Evolutionary conservation across 805 yeast genomes (phyloP).

Genomic region (Brettanomyces custersianus): DNA sequence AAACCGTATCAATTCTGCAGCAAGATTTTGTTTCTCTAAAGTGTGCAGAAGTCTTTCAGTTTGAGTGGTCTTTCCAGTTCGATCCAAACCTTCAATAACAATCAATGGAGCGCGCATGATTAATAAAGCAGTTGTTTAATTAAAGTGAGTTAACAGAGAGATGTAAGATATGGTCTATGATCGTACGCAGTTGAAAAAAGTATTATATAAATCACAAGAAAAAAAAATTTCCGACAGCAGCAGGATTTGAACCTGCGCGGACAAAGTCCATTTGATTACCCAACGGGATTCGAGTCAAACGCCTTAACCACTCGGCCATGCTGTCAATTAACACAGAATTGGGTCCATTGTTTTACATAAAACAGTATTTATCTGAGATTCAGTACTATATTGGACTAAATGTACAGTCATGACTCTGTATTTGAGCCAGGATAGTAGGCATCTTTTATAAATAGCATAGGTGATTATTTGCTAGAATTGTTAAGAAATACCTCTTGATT

Average conservation of each 20-base stretch:
- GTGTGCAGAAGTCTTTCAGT: constrained; percentile 31
- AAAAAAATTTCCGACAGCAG: constrained; percentile 40
- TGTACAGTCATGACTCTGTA: no score
- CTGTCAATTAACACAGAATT: constrained; percentile 17
- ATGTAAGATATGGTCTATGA: no score
- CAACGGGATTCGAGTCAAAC: constrained; percentile 26
- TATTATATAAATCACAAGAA: neutral
- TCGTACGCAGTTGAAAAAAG: neutral
- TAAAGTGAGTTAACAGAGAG: no score
- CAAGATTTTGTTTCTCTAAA: constrained; percentile 20
- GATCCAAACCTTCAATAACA: constrained; percentile 84
- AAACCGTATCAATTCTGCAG: constrained; percentile 55
- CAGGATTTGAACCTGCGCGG: constrained; percentile 62
- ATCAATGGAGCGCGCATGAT: constrained; percentile 59
- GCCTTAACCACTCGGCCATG: constrained; percentile 35
- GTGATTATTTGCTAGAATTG: no score
- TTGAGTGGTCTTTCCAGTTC: constrained; percentile 94
- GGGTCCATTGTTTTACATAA: no score
- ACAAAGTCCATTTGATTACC: constrained; percentile 42
- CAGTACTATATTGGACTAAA: no score
- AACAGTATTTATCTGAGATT: no score
- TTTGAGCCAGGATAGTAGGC: no score
- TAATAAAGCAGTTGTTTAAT: no score
- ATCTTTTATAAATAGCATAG: no score
- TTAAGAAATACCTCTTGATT: no score